These are phyloP conservation scores for Xylaria sp. DNA, from an alignment of 2,329 filamentous ascomycete genomes.

Conservation along the genomic window DNA sequence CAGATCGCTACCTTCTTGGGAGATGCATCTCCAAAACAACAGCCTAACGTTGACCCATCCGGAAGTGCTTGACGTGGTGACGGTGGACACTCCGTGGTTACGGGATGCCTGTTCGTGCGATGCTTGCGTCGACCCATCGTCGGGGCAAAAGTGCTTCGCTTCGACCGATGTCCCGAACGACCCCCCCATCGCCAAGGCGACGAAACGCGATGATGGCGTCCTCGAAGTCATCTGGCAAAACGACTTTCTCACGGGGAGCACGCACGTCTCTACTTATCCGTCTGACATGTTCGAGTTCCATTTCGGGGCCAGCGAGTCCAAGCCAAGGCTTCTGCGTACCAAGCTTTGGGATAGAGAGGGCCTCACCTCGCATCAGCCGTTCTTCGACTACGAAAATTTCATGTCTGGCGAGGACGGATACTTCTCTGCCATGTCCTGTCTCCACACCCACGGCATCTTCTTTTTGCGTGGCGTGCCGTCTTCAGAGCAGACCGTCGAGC, in stretches of 20 bases:
- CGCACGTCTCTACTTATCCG: conserved; percentile 41
- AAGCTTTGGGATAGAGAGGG: conserved; percentile 38
- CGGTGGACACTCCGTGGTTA: conserved; percentile 40
- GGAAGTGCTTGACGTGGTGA: background rate
- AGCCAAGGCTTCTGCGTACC: background rate
- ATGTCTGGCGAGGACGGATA: conserved; percentile 63
- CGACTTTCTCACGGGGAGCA: conserved; percentile 42
- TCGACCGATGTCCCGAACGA: conserved; percentile 62
- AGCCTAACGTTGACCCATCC: background rate
- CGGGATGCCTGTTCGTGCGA: conserved; percentile 62
- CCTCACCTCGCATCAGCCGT: conserved; percentile 46
- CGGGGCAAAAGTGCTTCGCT: conserved; percentile 66
- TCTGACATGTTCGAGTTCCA: background rate
- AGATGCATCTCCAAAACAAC: background rate
- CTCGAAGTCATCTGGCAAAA: conserved; percentile 63
- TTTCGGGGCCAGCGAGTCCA: background rate
- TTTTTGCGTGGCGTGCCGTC: conserved; percentile 77
- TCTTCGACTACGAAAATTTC: conserved; percentile 72
- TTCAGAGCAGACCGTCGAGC: conserved; percentile 64
- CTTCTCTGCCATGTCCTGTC: conserved; percentile 60
- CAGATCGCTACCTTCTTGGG: background rate
- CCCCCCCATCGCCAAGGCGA: conserved; percentile 42
- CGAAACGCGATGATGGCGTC: conserved; percentile 41
- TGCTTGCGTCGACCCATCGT: conserved; percentile 60
- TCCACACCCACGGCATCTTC: conserved; percentile 71